These are phyloP conservation scores for Melampsora americana DNA, from an alignment of 1,284 basidiomycete species.

Conservation along the genomic window DNA sequence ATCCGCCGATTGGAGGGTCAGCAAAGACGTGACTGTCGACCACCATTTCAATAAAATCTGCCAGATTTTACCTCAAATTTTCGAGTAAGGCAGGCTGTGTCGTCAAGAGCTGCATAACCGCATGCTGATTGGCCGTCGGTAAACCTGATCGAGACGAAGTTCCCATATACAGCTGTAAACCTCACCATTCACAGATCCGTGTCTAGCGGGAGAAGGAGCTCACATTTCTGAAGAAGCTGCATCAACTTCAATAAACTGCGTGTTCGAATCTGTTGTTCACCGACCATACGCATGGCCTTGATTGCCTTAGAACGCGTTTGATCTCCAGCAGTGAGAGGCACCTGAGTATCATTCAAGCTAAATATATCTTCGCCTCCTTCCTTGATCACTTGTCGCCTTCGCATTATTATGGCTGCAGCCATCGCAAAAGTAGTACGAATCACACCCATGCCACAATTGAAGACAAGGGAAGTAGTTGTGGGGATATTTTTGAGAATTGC, in stretches of 20 bases:
- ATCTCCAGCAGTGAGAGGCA: conserved; percentile 52
- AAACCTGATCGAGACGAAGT: not conserved
- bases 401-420: conserved; percentile 84
- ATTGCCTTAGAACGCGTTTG: conserved; percentile 34
- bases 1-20: not conserved
- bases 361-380: conserved; percentile 75
- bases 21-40: not conserved
- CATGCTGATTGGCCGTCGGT: conserved; percentile 56
- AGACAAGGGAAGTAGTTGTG: conserved; percentile 75
- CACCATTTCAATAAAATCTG: conserved; percentile 52
- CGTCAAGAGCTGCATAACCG: conserved; percentile 77
- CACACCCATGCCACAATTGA: conserved; percentile 96
- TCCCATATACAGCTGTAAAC: conserved; percentile 8
- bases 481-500: conserved; percentile 77
- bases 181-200: not conserved
- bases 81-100: conserved; percentile 75
- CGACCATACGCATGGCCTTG: conserved; percentile 45
- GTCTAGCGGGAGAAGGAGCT: conserved; percentile 26
- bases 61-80: conserved; percentile 75
- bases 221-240: conserved; percentile 51
- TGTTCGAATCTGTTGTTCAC: conserved; percentile 48
- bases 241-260: conserved; percentile 50
- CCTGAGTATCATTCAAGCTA: conserved; percentile 62
- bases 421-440: conserved; percentile 97
- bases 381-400: conserved; percentile 78